These are phyloP conservation scores for Crithidia thermophila DNA, from an alignment of 208 protist species.

Conservation along the genomic window DNA sequence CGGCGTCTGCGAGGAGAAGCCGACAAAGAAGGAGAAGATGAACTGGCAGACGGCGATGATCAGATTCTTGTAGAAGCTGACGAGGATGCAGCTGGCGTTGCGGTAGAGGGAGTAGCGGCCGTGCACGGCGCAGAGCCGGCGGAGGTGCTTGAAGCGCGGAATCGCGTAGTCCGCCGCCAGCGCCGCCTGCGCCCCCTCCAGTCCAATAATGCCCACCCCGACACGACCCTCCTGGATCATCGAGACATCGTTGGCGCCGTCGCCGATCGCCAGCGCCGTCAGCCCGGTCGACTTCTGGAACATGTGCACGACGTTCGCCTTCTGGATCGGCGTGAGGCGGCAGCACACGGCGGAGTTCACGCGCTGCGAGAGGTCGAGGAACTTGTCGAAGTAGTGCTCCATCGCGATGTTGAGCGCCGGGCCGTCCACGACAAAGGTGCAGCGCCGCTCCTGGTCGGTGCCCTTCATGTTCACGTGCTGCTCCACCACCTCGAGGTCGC, in stretches of 20 bases:
- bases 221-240: constrained; percentile 97
- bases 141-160: constrained; percentile 94
- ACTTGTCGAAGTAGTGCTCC: constrained; percentile 71
- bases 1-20: constrained; percentile 90
- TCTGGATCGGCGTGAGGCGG: constrained; percentile 91
- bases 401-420: constrained; percentile 73
- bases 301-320: constrained; percentile 90
- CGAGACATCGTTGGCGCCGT: constrained; percentile 98
- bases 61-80: constrained; percentile 99
- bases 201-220: constrained; percentile 96
- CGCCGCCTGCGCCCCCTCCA: constrained; percentile 96
- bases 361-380: constrained; percentile 71
- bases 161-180: constrained; percentile 95
- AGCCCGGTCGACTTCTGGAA: constrained; percentile 84
- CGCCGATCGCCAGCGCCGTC: constrained; percentile 97
- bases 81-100: constrained; percentile 92
- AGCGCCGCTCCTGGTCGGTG: constrained; percentile 44
- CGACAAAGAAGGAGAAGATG: constrained; percentile 88
- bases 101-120: constrained; percentile 95
- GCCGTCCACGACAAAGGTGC: constrained; percentile 86
- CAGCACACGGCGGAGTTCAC: constrained; percentile 91
- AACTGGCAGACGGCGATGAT: constrained; percentile 89
- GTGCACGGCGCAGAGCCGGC: constrained; percentile 94
- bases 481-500: constrained; percentile 65
- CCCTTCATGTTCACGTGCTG: constrained; percentile 57